Percentiles rank a stretch among this genome's conserved stretches.
phyloP scores from a whole-genome alignment of 2,329 filamentous ascomycete species.

The Septoria linicola region DNA sequence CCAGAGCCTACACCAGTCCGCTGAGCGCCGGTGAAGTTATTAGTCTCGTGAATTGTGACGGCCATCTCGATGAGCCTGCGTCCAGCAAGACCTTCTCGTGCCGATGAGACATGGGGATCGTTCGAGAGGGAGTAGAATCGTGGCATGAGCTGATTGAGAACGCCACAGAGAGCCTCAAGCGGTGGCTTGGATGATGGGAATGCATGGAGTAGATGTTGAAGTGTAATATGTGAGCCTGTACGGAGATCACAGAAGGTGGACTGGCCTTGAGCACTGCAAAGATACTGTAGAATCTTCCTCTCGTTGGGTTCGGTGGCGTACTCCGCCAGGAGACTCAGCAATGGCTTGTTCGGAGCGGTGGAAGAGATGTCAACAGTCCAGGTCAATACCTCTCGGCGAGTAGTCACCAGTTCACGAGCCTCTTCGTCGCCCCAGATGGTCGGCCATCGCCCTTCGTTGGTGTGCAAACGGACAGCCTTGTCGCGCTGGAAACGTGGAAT shows the following conservation, averaged over 20 bases:
- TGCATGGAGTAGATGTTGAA: conserved; percentile 82
- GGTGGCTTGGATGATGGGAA: conserved; percentile 92
- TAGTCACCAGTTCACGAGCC: conserved; percentile 82
- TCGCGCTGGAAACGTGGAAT: conserved; percentile 80
- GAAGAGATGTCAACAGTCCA: conserved; percentile 96
- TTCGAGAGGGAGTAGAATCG: conserved; percentile 98
- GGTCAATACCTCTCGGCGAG: conserved; percentile 83
- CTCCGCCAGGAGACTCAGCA: conserved; percentile 83
- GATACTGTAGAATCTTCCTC: conserved; percentile 81
- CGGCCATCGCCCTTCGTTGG: conserved; percentile 82
- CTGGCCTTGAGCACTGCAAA: conserved; percentile 87
- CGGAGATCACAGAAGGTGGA: conserved; percentile 89
- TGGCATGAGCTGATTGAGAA: conserved; percentile 87
- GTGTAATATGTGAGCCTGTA: conserved; percentile 78
- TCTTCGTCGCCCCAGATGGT: conserved; percentile 96
- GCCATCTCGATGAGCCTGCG: conserved; percentile 89
- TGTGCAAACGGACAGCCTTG: conserved; percentile 77
- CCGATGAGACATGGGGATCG: conserved; percentile 79
- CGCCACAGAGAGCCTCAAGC: conserved; percentile 74
- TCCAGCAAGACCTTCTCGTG: conserved; percentile 65
- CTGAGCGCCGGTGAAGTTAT: conserved; percentile 66
- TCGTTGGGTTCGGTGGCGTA: conserved; percentile 77
- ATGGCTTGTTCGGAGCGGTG: conserved; percentile 81
- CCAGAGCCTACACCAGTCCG: conserved; percentile 88
- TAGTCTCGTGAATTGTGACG: conserved; percentile 88